A percentile compares a stretch with the other conserved stretches of the same genome.
These are phyloP conservation scores for Irpex lacteus DNA, from an alignment of 1,284 basidiomycete genomes.

Conservation along the genomic window DNA sequence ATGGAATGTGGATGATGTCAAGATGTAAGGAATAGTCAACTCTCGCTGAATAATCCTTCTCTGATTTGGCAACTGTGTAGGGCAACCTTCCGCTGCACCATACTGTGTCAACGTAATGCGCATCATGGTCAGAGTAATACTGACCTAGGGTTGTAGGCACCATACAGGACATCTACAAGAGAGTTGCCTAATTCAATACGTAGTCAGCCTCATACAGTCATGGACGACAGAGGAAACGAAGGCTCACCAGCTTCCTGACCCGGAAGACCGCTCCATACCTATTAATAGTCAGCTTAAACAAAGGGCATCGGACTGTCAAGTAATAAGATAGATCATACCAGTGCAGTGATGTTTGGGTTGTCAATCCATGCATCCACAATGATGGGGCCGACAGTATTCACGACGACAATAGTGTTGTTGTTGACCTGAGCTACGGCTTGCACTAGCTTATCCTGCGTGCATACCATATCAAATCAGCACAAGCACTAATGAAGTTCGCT, in stretches of 20 bases:
- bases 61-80: slow-evolving; percentile 39
- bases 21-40: slow-evolving; percentile 35
- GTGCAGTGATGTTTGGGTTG: slow-evolving; percentile 30
- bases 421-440: slow-evolving; percentile 30
- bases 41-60: slow-evolving; percentile 45
- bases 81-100: slow-evolving; percentile 44
- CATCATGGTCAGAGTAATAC: slow-evolving; percentile 16
- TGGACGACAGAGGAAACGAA: no score
- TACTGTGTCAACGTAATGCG: background rate
- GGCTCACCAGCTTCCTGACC: slow-evolving; percentile 66
- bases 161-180: slow-evolving; percentile 61
- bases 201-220: background rate
- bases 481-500: no score
- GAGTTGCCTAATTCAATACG: slow-evolving; percentile 43
- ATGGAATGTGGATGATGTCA: slow-evolving; percentile 36
- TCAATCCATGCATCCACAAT: slow-evolving; percentile 49
- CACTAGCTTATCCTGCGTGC: slow-evolving; percentile 37
- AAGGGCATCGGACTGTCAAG: no score
- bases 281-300: no score
- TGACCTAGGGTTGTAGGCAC: slow-evolving; percentile 63
- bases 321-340: slow-evolving; percentile 3
- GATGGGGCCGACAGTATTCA: slow-evolving; percentile 49
- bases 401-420: slow-evolving; percentile 55
- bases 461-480: background rate
- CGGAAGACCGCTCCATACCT: slow-evolving; percentile 52